Percentiles rank a stretch among this genome's conserved stretches.
phyloP scores from a whole-genome alignment of 768 basidiomycete genomes.

The Auricularia heimuer region DNA sequence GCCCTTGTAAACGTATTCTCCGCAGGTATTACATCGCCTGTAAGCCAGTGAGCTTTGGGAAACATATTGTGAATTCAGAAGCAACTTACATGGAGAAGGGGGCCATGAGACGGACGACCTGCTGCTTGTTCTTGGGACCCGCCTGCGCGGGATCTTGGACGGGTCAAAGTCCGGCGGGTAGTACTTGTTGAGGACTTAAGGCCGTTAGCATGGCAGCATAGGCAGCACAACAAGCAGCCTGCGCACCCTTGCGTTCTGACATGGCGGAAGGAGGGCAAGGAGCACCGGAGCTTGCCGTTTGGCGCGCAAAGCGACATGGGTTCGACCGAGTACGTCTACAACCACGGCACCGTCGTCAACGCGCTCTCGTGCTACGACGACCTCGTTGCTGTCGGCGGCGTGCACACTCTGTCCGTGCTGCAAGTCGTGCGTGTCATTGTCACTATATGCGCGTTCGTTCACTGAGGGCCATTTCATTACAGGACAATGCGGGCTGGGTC shows the following conservation, averaged over 20 bases:
- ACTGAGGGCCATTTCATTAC: slow-evolving; percentile 4
- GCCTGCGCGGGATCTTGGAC: slow-evolving; percentile 85
- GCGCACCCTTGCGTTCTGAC: too few species aligned
- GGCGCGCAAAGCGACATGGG: neutral
- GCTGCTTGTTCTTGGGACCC: slow-evolving; percentile 90
- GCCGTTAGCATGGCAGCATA: slow-evolving; percentile 2
- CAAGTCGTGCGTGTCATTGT: slow-evolving; percentile 39
- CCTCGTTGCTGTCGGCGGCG: slow-evolving; percentile 64
- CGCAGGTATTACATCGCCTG: slow-evolving; percentile 91
- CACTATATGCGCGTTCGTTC: slow-evolving; percentile 2
- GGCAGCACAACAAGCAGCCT: too few species aligned
- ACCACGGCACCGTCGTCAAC: slow-evolving; percentile 52
- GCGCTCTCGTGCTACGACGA: slow-evolving; percentile 60
- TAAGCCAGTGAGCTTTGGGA: slow-evolving; percentile 2
- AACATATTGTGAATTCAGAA: neutral
- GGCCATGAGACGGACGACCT: slow-evolving; percentile 97
- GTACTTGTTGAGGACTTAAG: slow-evolving; percentile 85
- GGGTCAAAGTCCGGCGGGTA: slow-evolving; percentile 99
- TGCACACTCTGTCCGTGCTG: slow-evolving; percentile 62
- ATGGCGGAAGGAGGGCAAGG: too few species aligned
- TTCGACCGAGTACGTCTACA: slow-evolving; percentile 16
- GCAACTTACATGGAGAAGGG: slow-evolving; percentile 86
- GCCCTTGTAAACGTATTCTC: slow-evolving; percentile 98
- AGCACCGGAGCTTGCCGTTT: too few species aligned
- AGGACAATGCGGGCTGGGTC: slow-evolving; percentile 31